phyloP scores from a whole-genome alignment of 164 flowering plant genomes.

The Dillenia suffruticosa region DNA sequence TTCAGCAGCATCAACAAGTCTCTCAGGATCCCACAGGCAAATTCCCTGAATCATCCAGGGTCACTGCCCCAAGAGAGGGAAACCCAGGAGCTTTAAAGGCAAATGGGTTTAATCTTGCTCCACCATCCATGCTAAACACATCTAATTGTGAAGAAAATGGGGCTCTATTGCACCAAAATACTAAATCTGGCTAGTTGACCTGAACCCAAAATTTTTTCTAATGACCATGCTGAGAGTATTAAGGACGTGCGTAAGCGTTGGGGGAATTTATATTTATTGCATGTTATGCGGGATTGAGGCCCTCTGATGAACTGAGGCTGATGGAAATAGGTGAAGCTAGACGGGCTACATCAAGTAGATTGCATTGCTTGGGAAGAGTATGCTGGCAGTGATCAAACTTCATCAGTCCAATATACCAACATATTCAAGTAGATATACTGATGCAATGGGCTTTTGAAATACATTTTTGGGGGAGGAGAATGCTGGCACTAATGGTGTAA shows the following conservation, averaged over 20 bases:
- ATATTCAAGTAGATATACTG: no score
- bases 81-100: conserved; percentile 23
- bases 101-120: conserved; percentile 41
- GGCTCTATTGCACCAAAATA: conserved; percentile 8
- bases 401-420: no score
- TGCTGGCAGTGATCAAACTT: no score
- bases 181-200: conserved; percentile 14
- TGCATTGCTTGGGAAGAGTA: background rate
- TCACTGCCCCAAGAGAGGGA: conserved; percentile 16
- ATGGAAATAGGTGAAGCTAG: background rate
- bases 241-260: background rate
- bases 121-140: conserved; percentile 10
- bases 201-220: background rate
- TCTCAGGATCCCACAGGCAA: conserved; percentile 26
- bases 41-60: conserved; percentile 21
- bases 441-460: no score
- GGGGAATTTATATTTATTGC: conserved; percentile 1
- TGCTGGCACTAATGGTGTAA: no score
- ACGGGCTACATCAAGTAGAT: background rate
- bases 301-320: conserved; percentile 3
- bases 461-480: no score
- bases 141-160: conserved; percentile 35
- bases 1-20: conserved; percentile 23
- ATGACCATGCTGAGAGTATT: background rate
- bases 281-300: conserved; percentile 1